phyloP scores from a whole-genome alignment of 768 basidiomycete species.

The Boletus vinaceobasis region DNA sequence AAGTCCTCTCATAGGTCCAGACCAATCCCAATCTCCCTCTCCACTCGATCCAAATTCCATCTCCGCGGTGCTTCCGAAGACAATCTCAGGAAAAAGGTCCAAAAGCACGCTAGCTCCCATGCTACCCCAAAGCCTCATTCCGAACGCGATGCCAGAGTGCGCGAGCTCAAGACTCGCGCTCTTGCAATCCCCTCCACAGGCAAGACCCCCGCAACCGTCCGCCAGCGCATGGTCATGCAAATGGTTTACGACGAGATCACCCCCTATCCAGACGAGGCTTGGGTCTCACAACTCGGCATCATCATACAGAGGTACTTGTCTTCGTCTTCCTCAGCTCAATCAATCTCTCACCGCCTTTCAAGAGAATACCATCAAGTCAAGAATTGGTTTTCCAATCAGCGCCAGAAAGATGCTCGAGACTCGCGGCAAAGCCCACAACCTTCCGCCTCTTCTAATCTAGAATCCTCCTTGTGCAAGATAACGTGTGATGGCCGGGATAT shows the following conservation, averaged over 20 bases:
- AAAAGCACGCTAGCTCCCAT: conserved; percentile 21
- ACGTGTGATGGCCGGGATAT: conserved; percentile 38
- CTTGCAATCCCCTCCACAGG: conserved; percentile 33
- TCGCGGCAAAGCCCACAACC: conserved; percentile 35
- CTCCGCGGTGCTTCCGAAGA: conserved; percentile 26
- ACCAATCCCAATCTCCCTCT: conserved; percentile 19
- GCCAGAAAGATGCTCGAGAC: conserved; percentile 44
- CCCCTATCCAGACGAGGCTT: conserved; percentile 59
- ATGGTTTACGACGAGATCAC: conserved; percentile 67
- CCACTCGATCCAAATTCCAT: conserved; percentile 26
- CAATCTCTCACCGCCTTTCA: conserved; percentile 6
- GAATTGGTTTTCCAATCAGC: conserved; percentile 68
- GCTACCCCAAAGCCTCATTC: conserved; percentile 21
- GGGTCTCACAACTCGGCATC: conserved; percentile 57
- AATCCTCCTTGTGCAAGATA: conserved; percentile 34
- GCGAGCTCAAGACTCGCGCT: conserved; percentile 31
- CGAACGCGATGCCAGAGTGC: conserved; percentile 31
- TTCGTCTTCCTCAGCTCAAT: neutral
- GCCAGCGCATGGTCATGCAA: conserved; percentile 55
- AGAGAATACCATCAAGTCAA: conserved; percentile 61
- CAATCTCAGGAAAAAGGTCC: conserved; percentile 25
- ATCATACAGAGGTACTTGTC: conserved; percentile 49
- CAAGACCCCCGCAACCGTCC: conserved; percentile 49
- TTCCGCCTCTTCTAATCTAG: conserved; percentile 31
- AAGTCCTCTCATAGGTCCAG: conserved; percentile 26